Percentiles rank a stretch among this genome's conserved stretches.
These are phyloP conservation scores for Groenewaldozyma sp. DNA, from an alignment of 1,139 yeast genomes.

Conservation along the genomic window DNA sequence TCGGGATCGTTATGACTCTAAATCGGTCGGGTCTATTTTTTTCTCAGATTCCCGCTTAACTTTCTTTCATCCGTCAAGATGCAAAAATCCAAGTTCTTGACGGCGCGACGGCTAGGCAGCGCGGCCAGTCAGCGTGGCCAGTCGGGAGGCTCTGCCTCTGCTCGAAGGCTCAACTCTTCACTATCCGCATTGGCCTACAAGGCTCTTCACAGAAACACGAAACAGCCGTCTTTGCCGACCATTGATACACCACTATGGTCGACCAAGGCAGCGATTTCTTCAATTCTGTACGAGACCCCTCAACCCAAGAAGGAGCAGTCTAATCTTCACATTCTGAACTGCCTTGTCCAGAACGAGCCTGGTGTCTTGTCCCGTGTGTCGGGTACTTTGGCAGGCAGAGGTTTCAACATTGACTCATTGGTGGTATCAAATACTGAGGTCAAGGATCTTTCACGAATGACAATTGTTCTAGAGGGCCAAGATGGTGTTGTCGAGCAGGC, in stretches of 20 bases:
- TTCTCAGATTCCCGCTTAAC: too few species aligned
- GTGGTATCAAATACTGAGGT: constrained; percentile 97
- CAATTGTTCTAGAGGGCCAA: constrained; percentile 87
- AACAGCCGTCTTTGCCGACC: constrained; percentile 90
- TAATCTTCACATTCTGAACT: constrained; percentile 79
- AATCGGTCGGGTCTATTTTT: too few species aligned
- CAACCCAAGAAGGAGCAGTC: constrained; percentile 41
- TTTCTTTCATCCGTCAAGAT: too few species aligned
- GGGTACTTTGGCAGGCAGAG: constrained; percentile 95
- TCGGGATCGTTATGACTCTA: too few species aligned
- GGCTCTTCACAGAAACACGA: constrained; percentile 69
- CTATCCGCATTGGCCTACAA: constrained; percentile 96
- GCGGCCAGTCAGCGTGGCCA: neutral
- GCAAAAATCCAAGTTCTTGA: neutral
- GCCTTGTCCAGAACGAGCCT: constrained; percentile 96
- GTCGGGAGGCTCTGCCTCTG: neutral
- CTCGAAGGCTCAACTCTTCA: constrained; percentile 32
- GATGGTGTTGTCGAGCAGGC: constrained; percentile 97
- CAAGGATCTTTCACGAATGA: constrained; percentile 91
- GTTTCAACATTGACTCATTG: constrained; percentile 93
- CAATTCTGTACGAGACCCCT: constrained; percentile 92
- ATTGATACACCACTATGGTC: constrained; percentile 93
- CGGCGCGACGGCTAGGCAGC: constrained; percentile 2
- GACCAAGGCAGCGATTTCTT: constrained; percentile 90
- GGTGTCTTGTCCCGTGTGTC: constrained; percentile 92